phyloP scores from a whole-genome alignment of 1,284 basidiomycete species.

The Neolentinus lepideus region DNA sequence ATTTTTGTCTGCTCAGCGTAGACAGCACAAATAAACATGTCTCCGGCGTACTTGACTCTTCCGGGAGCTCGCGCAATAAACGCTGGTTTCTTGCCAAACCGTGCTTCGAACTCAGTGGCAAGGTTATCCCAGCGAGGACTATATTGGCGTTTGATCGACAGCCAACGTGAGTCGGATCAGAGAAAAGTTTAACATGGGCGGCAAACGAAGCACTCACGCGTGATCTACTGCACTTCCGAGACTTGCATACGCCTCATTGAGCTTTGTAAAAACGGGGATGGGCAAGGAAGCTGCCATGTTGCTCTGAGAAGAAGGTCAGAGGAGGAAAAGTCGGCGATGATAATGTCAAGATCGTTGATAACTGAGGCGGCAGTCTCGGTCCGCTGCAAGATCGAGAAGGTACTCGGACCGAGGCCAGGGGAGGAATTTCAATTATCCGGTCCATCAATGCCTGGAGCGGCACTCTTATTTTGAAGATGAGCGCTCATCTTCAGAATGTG shows the following conservation, averaged over 20 bases:
- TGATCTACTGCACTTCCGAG: conserved; percentile 52
- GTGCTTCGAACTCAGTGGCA: conserved; percentile 49
- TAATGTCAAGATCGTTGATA: not conserved
- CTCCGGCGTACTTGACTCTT: conserved; percentile 58
- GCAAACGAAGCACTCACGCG: conserved; percentile 27
- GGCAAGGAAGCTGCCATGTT: conserved; percentile 51
- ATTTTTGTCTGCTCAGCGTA: not conserved
- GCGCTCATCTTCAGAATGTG: no score
- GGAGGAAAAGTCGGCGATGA: not conserved
- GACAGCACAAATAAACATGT: conserved; percentile 13
- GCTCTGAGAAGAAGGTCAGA: conserved; percentile 4
- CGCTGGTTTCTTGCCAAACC: conserved; percentile 61
- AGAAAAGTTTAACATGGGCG: not conserved
- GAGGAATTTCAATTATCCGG: no score
- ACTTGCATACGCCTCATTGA: conserved; percentile 54
- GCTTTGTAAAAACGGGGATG: conserved; percentile 58
- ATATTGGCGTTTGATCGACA: not conserved
- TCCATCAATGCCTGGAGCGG: no score
- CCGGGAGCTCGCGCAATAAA: conserved; percentile 81
- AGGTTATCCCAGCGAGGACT: conserved; percentile 63
- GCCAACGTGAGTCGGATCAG: not conserved
- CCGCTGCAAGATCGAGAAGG: no score
- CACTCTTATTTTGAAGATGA: no score
- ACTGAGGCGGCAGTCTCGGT: no score
- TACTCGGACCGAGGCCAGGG: no score